Conservation (phyloP, 2,329 filamentous ascomycete genomes). For the Claviceps pusilla region DNA sequence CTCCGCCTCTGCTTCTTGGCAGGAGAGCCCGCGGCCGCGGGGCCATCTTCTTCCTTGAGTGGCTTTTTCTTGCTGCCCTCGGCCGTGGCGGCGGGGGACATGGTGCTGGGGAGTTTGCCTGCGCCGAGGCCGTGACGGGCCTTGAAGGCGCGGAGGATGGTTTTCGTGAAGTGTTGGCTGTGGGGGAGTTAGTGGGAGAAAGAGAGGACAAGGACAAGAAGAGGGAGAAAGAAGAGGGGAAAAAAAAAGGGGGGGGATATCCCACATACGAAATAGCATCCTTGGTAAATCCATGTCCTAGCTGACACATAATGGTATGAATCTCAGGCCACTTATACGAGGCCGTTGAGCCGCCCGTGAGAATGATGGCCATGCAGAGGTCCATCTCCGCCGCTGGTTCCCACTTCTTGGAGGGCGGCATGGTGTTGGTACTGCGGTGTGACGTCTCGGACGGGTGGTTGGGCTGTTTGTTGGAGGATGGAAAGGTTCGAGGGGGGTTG, state of each 20-base stretch:
- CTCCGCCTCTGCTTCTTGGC: background rate
- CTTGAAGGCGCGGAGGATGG: constrained; percentile 22
- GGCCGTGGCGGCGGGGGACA: background rate
- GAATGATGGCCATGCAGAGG: constrained; percentile 22
- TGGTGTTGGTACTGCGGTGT: constrained; percentile 8
- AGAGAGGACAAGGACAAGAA: background rate
- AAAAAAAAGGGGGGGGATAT: background rate
- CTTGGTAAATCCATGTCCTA: constrained; percentile 22
- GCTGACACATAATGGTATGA: constrained; percentile 16
- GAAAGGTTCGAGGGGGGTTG: too few relatives aligned
- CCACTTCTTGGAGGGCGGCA: constrained; percentile 22
- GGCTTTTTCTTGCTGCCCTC: background rate
- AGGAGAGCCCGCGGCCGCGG: background rate
- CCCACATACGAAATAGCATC: constrained; percentile 23
- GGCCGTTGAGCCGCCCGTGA: constrained; percentile 9
- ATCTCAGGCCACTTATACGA: constrained; percentile 21
- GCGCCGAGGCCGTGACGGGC: constrained; percentile 11
- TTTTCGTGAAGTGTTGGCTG: constrained; percentile 26
- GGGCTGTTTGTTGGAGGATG: too few relatives aligned
- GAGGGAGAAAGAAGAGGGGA: background rate
- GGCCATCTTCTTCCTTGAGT: background rate
- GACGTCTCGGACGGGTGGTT: background rate
- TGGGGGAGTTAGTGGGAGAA: background rate
- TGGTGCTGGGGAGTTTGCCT: constrained; percentile 1
- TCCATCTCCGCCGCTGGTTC: constrained; percentile 21